Conservation (phyloP, 805 yeast species). For the Blastobotrys americana region DNA sequence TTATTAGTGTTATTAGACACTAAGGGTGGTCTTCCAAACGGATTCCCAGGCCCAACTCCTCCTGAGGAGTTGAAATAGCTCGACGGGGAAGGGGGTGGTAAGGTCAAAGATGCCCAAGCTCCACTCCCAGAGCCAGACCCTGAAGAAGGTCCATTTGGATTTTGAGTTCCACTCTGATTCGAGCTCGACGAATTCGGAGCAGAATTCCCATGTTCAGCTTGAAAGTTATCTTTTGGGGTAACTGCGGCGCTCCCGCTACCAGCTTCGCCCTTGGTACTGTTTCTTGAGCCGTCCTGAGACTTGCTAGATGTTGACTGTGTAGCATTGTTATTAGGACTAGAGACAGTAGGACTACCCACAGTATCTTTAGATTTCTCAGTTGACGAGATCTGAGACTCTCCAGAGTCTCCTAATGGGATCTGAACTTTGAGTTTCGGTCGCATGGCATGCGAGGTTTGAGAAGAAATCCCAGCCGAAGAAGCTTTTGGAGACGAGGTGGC, state of each 20-base stretch:
- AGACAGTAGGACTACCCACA: slow-evolving; percentile 12
- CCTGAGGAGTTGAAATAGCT: slow-evolving; percentile 22
- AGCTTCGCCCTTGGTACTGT: slow-evolving; percentile 1
- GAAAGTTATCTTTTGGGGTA: background rate
- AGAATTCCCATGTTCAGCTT: background rate
- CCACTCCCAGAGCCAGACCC: slow-evolving; percentile 11
- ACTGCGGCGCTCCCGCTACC: background rate
- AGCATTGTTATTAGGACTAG: background rate
- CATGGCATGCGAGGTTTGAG: slow-evolving; percentile 3
- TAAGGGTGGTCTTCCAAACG: slow-evolving; percentile 27
- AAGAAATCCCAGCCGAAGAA: background rate
- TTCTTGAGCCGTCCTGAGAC: background rate
- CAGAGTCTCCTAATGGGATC: slow-evolving; percentile 28
- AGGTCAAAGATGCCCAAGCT: slow-evolving; percentile 23
- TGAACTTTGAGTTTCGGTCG: slow-evolving; percentile 35
- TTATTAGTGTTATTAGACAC: slow-evolving; percentile 17
- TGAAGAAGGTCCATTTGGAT: slow-evolving; percentile 8
- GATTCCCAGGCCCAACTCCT: slow-evolving; percentile 30
- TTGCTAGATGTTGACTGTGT: background rate
- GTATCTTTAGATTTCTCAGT: slow-evolving; percentile 19
- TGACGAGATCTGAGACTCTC: slow-evolving; percentile 16
- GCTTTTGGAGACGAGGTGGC: background rate
- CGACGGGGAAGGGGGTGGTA: slow-evolving; percentile 33
- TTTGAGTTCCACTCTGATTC: background rate
- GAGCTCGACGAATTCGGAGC: background rate